Evolutionary conservation across 495 filamentous ascomycete genomes (phyloP).

Genomic region (Hypomontagnella monticulosa): DNA sequence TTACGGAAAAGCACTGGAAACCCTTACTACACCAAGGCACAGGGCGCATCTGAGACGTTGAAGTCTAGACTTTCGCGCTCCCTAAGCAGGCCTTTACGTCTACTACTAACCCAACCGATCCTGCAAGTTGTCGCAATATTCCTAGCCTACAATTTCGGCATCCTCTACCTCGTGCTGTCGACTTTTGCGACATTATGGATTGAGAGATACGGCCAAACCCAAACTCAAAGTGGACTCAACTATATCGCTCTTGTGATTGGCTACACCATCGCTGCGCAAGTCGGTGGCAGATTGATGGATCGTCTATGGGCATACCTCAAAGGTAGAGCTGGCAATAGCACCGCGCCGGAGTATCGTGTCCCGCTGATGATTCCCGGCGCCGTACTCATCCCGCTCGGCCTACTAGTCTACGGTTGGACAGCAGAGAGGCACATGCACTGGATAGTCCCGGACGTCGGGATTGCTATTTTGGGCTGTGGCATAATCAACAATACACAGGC

Average conservation of each 20-base stretch:
- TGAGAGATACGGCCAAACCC: constrained; percentile 46
- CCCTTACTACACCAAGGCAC: constrained; percentile 44
- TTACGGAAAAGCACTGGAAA: constrained; percentile 67
- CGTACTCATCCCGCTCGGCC: constrained; percentile 29
- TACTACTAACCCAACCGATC: constrained; percentile 63
- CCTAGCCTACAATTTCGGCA: constrained; percentile 53
- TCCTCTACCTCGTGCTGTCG: constrained; percentile 61
- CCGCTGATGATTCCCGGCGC: constrained; percentile 41
- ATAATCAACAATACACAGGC: constrained; percentile 24
- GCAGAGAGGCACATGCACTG: constrained; percentile 47
- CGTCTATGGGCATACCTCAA: constrained; percentile 36
- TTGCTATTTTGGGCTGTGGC: constrained; percentile 28
- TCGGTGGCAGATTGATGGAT: constrained; percentile 50
- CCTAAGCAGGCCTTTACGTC: constrained; percentile 60
- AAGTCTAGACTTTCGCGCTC: constrained; percentile 28
- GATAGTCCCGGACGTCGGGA: constrained; percentile 52
- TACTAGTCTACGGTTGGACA: constrained; percentile 56
- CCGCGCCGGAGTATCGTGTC: constrained; percentile 39
- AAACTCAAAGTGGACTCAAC: constrained; percentile 51
- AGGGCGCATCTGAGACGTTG: constrained; percentile 2
- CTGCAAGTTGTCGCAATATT: constrained; percentile 55
- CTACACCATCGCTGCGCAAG: constrained; percentile 54
- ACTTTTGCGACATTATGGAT: constrained; percentile 60
- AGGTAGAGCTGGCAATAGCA: constrained; percentile 11
- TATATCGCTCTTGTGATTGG: constrained; percentile 65